phyloP scores from a whole-genome alignment of 192 early-diverging fungal genomes.

The Backusella liffmaniae region DNA sequence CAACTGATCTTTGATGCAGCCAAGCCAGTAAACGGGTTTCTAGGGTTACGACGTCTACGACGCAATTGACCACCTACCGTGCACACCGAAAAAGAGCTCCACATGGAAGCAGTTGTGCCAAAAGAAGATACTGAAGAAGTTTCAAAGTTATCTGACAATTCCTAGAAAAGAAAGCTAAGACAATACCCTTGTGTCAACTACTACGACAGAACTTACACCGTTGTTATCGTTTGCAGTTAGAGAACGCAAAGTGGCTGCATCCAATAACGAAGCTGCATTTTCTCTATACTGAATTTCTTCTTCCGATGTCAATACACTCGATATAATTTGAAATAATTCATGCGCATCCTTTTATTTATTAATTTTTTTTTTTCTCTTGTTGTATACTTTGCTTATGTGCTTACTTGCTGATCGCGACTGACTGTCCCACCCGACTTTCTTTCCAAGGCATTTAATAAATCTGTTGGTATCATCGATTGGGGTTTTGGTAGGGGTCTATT shows the following conservation, averaged over 20 bases:
- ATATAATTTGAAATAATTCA: slow-evolving; percentile 84
- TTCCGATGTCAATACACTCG: slow-evolving; percentile 72
- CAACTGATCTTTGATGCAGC: slow-evolving; percentile 70
- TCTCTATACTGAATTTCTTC: slow-evolving; percentile 43
- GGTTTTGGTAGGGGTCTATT: slow-evolving; percentile 36
- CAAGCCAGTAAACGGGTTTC: slow-evolving; percentile 59
- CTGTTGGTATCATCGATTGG: slow-evolving; percentile 29
- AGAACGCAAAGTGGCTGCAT: slow-evolving; percentile 20
- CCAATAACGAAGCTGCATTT: slow-evolving; percentile 28
- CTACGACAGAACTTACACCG: neutral
- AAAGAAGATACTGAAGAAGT: slow-evolving; percentile 35
- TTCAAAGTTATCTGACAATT: slow-evolving; percentile 26
- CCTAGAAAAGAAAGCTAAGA: neutral
- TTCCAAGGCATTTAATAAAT: slow-evolving; percentile 35
- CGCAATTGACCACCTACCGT: slow-evolving; percentile 33
- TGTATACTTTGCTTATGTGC: neutral
- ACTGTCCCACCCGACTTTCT: slow-evolving; percentile 30
- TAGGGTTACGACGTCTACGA: slow-evolving; percentile 33
- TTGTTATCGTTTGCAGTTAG: slow-evolving; percentile 20
- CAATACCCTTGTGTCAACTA: neutral
- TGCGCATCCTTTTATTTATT: slow-evolving; percentile 74
- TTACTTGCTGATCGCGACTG: slow-evolving; percentile 42
- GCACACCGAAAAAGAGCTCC: slow-evolving; percentile 40
- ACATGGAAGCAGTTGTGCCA: slow-evolving; percentile 39
- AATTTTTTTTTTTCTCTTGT: neutral